Conservation (phyloP, 768 basidiomycete species). For the Amanita pallidorosea region DNA sequence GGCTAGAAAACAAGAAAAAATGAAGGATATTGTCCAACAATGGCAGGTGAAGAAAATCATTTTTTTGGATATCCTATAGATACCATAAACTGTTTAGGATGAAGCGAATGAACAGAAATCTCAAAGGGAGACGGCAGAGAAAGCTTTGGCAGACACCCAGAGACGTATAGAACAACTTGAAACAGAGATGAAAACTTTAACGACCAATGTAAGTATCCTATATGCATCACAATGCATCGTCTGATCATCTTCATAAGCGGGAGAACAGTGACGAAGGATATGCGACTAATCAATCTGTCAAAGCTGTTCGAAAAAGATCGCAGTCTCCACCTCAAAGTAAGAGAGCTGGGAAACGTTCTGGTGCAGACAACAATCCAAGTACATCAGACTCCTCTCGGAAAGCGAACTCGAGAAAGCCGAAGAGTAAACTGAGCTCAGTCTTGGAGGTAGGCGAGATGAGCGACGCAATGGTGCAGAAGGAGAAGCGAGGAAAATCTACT, state of each 20-base stretch:
- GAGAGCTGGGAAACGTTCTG: slow-evolving; percentile 4
- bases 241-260: not conserved
- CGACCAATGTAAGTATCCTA: not conserved
- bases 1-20: slow-evolving; percentile 27
- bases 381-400: slow-evolving; percentile 3
- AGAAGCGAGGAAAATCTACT: not conserved
- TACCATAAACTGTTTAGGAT: slow-evolving; percentile 18
- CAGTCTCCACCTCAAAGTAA: slow-evolving; percentile 1
- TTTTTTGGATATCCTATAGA: not conserved
- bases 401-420: not conserved
- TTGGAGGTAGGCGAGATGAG: slow-evolving; percentile 12
- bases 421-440: slow-evolving; percentile 1
- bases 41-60: slow-evolving; percentile 32
- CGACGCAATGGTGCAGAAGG: slow-evolving; percentile 5
- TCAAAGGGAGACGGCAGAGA: slow-evolving; percentile 23
- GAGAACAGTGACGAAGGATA: not conserved
- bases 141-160: slow-evolving; percentile 25
- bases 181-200: slow-evolving; percentile 22
- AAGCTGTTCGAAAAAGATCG: not conserved
- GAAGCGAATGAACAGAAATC: slow-evolving; percentile 25
- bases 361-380: slow-evolving; percentile 5
- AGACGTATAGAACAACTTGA: slow-evolving; percentile 35
- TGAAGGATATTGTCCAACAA: slow-evolving; percentile 27
- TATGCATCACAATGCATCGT: not conserved
- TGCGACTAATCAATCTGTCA: not conserved